Evolutionary conservation across 78 protist genomes (phyloP).

Genomic region (Monocercomonoides exilis): DNA sequence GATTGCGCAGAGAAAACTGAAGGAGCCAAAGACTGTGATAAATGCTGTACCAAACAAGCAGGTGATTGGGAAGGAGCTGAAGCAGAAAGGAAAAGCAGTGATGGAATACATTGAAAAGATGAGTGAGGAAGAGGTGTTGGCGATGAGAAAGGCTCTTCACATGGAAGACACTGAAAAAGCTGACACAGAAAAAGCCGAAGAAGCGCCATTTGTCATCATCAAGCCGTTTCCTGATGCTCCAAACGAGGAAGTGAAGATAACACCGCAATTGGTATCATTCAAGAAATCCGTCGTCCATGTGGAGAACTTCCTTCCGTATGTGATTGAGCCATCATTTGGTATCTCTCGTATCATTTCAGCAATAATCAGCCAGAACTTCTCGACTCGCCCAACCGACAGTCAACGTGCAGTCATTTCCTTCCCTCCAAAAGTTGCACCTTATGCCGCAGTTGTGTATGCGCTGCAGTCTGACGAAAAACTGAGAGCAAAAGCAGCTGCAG

Average conservation of each 20-base stretch:
- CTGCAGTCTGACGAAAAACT: too few species aligned
- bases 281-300: background rate
- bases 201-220: too few species aligned
- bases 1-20: slow-evolving; percentile 50
- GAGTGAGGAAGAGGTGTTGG: slow-evolving; percentile 6
- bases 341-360: slow-evolving; percentile 85
- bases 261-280: slow-evolving; percentile 51
- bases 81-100: slow-evolving; percentile 32
- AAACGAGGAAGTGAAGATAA: background rate
- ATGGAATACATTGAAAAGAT: slow-evolving; percentile 31
- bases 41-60: background rate
- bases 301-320: slow-evolving; percentile 66
- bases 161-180: background rate
- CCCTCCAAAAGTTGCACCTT: slow-evolving; percentile 85
- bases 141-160: background rate
- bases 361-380: slow-evolving; percentile 74
- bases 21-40: slow-evolving; percentile 21
- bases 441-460: slow-evolving; percentile 70
- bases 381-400: slow-evolving; percentile 32
- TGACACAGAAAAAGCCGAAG: background rate
- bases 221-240: too few species aligned
- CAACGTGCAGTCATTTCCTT: slow-evolving; percentile 48
- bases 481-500: background rate
- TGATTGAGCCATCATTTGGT: slow-evolving; percentile 98
- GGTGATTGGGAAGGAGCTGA: slow-evolving; percentile 29